phyloP scores from a whole-genome alignment of 2,329 filamentous ascomycete genomes.

The Pyrenophora seminiperda region DNA sequence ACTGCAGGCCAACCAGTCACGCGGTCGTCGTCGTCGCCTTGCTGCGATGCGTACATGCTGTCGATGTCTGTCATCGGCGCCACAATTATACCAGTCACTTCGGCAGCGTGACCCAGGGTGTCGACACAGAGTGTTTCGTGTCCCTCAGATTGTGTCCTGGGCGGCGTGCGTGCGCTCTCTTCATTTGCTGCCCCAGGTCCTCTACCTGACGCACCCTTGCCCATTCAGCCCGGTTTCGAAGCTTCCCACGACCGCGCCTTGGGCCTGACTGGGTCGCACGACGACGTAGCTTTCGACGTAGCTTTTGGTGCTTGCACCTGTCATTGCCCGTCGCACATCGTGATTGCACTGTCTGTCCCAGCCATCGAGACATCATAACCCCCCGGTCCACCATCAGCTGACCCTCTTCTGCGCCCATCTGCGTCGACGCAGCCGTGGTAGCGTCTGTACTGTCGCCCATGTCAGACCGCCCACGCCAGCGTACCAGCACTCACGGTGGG shows the following conservation, averaged over 20 bases:
- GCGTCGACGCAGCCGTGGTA: slow-evolving; percentile 18
- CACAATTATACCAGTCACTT: slow-evolving; percentile 75
- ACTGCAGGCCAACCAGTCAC: slow-evolving; percentile 17
- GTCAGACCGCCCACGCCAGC: slow-evolving; percentile 4
- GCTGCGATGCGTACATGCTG: slow-evolving; percentile 24
- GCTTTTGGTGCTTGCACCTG: slow-evolving; percentile 6
- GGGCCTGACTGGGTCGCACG: slow-evolving; percentile 30
- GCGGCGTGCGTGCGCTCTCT: slow-evolving; percentile 26
- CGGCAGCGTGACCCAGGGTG: slow-evolving; percentile 50
- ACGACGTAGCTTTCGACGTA: slow-evolving; percentile 21
- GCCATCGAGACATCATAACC: slow-evolving; percentile 18
- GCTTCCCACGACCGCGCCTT: slow-evolving; percentile 25
- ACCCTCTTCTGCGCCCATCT: slow-evolving; percentile 29
- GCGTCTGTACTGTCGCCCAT: slow-evolving; percentile 28
- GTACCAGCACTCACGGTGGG: slow-evolving; percentile 21
- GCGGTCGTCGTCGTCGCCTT: slow-evolving; percentile 26
- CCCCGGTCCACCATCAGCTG: slow-evolving; percentile 36
- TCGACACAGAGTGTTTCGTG: slow-evolving; percentile 38
- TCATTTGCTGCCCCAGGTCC: slow-evolving; percentile 40
- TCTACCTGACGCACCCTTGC: slow-evolving; percentile 23
- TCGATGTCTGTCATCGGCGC: slow-evolving; percentile 29
- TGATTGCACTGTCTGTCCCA: slow-evolving; percentile 22
- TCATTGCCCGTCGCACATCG: slow-evolving; percentile 21
- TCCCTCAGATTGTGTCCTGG: slow-evolving; percentile 19
- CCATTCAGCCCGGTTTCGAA: slow-evolving; percentile 32